Evolutionary conservation across 108 stramenopile species (phyloP), one percentile per base, ranked within the genome.

Genomic region (Nitzschia palea): DNA sequence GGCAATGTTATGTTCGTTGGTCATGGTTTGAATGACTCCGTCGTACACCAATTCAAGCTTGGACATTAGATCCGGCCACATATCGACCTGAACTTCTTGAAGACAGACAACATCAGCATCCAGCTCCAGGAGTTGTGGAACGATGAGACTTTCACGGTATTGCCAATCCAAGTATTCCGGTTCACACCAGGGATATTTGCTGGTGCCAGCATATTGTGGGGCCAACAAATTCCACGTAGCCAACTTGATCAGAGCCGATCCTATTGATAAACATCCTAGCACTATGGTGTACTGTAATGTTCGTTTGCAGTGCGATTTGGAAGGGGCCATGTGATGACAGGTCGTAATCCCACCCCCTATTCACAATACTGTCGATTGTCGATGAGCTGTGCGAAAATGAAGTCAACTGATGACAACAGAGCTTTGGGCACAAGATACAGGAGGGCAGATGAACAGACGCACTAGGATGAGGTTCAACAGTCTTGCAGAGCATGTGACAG

Each of bases 31-130:
- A 23, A 78, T 32, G 31, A 72, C 42, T 34, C 70, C 63, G 35
- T 71, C 59, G 65, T 70, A 75, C 1, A 26, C 56, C 12, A 37
- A n/a, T 1, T 43, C 27, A 4, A 78, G 34, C 26, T 17, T 27
- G 5, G 33, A 42, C 31, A 42, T 26, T 32, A 83, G 47, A 3
- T 62, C 69, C 15, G 59, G 45, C 54, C 63, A 83, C 12, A 70
- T 4, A 53, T 71, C 68, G 1, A 81, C 66, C 57, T 83, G 74
- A 20, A 80, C 82, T 76, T 86, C 85, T 79, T 86, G 85, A 18
- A 86, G 54, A 65, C 85, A 86, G 18, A 86, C 51, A 45, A 86
- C 52, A 32, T 83, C 80, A 10, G 80, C 44, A 30, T 72, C 48
- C n/a, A 20, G 25, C 28, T 66, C 31, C 1, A 60, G 44, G 22